phyloP scores from a whole-genome alignment of 2,329 filamentous ascomycete genomes.

The Ophiostoma ips region DNA sequence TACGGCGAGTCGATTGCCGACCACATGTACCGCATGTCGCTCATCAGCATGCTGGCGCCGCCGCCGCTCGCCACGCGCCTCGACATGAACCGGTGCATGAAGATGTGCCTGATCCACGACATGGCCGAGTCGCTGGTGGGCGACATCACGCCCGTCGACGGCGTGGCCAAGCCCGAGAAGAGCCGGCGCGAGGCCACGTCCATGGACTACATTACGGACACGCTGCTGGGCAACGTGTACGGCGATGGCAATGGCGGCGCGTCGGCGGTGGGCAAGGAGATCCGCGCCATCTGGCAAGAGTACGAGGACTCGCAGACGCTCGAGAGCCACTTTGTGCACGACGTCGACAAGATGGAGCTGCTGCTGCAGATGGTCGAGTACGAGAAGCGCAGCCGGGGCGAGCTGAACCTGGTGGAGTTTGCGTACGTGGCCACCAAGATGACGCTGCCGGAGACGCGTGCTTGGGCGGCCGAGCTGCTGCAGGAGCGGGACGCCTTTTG shows the following conservation, averaged over 20 bases:
- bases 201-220: constrained; percentile 77
- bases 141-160: constrained; percentile 90
- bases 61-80: constrained; percentile 55
- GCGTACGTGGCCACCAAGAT: constrained; percentile 63
- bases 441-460: constrained; percentile 60
- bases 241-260: too few relatives aligned
- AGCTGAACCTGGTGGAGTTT: constrained; percentile 76
- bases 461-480: constrained; percentile 61
- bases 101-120: constrained; percentile 93
- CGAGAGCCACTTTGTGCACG: constrained; percentile 84
- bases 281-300: constrained; percentile 79
- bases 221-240: constrained; percentile 61
- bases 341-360: constrained; percentile 94
- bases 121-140: constrained; percentile 94
- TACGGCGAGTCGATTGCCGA: constrained; percentile 83
- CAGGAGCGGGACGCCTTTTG: constrained; percentile 41
- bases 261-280: constrained; percentile 44
- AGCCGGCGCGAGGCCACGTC: constrained; percentile 70
- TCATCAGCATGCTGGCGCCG: constrained; percentile 87
- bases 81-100: constrained; percentile 72
- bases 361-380: constrained; percentile 95
- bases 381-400: constrained; percentile 53
- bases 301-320: constrained; percentile 79
- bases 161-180: constrained; percentile 77
- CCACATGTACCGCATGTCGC: constrained; percentile 99